phyloP scores from a whole-genome alignment of 345 rosid species.

The Corchorus olitorius region DNA sequence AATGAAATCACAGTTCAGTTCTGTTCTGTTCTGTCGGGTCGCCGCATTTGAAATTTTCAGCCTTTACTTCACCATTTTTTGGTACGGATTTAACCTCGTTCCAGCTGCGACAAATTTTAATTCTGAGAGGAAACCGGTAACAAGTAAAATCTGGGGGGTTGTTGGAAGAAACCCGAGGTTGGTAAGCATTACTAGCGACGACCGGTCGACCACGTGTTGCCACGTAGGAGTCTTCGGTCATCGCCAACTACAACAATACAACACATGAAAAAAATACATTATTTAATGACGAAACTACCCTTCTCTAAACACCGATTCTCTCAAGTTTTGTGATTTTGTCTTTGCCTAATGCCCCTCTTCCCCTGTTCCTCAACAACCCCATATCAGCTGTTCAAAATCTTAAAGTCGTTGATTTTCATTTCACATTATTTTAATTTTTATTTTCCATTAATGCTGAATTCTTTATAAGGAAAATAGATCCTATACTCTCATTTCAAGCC shows the following conservation, averaged over 20 bases:
- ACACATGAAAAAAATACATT: background rate
- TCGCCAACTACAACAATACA: background rate
- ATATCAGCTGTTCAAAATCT: conserved; percentile 18
- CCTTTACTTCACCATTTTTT: too few relatives aligned
- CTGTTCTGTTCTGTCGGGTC: too few relatives aligned
- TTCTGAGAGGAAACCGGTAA: too few relatives aligned
- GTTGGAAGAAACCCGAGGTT: background rate
- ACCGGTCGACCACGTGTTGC: conserved; percentile 29
- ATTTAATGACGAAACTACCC: conserved; percentile 33
- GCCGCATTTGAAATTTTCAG: too few relatives aligned
- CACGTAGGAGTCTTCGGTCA: conserved; percentile 35
- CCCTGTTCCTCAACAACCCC: background rate
- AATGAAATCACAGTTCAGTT: too few relatives aligned
- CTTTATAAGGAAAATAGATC: background rate
- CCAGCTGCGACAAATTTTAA: too few relatives aligned
- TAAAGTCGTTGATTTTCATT: too few relatives aligned
- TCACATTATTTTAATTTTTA: background rate
- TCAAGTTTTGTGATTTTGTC: too few relatives aligned
- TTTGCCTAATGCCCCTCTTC: too few relatives aligned
- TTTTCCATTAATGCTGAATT: conserved; percentile 29
- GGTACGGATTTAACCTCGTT: too few relatives aligned
- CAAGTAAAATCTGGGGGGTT: too few relatives aligned
- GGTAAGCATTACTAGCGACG: background rate
- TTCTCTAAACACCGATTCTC: conserved; percentile 20
- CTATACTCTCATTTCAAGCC: background rate